These are phyloP conservation scores for Gossypium davidsonii DNA, from an alignment of 441 rosid species.

Conservation along the genomic window DNA sequence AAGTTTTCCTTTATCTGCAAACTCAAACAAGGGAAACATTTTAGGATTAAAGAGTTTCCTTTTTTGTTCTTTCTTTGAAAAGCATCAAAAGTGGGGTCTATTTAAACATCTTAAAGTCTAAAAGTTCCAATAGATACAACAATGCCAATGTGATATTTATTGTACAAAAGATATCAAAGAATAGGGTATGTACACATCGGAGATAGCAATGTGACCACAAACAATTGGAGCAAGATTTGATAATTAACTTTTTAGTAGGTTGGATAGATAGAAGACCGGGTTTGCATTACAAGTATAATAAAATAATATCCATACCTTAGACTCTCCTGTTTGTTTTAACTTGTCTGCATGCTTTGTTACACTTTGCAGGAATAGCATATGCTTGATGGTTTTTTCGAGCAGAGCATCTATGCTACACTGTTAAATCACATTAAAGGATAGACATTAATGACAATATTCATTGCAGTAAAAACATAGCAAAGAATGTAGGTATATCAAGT, in stretches of 20 bases:
- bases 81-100: background rate
- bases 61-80: background rate
- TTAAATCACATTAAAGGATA: slow-evolving; percentile 19
- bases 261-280: background rate
- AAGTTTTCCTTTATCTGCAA: slow-evolving; percentile 61
- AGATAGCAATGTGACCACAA: background rate
- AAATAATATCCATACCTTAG: slow-evolving; percentile 49
- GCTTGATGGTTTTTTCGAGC: slow-evolving; percentile 85
- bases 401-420: slow-evolving; percentile 98
- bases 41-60: background rate
- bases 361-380: slow-evolving; percentile 96
- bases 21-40: slow-evolving; percentile 12
- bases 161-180: background rate
- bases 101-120: background rate
- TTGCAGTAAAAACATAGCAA: background rate
- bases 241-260: too few species aligned
- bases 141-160: background rate
- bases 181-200: background rate
- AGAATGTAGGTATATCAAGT: slow-evolving; percentile 1
- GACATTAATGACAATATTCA: slow-evolving; percentile 6
- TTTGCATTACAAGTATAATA: too few species aligned
- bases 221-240: background rate
- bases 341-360: slow-evolving; percentile 91
- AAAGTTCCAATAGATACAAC: background rate
- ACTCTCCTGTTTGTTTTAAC: slow-evolving; percentile 71